Percentiles rank a stretch among this genome's conserved stretches.
Conservation (phyloP, 192 early-diverging fungal genomes). For the Coemansia sp. region DNA sequence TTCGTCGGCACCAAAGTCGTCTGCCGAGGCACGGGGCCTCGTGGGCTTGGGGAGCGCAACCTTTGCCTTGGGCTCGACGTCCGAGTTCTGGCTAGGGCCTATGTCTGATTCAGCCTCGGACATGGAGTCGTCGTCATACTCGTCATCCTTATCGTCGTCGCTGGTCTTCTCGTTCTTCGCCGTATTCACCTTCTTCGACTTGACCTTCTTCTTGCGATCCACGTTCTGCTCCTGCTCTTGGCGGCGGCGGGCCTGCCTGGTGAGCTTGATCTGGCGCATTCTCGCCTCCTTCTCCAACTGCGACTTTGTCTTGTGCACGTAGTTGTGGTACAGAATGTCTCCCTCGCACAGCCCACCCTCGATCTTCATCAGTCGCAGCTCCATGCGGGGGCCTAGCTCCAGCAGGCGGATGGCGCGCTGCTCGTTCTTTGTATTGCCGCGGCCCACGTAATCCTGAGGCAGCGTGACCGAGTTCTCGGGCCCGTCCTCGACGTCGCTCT, state of each 20-base stretch:
- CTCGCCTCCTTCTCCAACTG: slow-evolving; percentile 71
- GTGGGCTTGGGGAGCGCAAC: slow-evolving; percentile 25
- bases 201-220: slow-evolving; percentile 69
- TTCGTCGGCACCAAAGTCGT: slow-evolving; percentile 48
- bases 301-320: slow-evolving; percentile 70
- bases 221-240: slow-evolving; percentile 87
- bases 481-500: slow-evolving; percentile 93
- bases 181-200: slow-evolving; percentile 42
- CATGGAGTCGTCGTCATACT: slow-evolving; percentile 43
- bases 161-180: slow-evolving; percentile 24
- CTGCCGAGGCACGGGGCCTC: slow-evolving; percentile 41
- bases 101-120: slow-evolving; percentile 8
- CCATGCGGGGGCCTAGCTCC: slow-evolving; percentile 93
- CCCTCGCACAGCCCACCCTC: slow-evolving; percentile 88
- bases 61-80: slow-evolving; percentile 37
- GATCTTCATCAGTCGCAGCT: slow-evolving; percentile 85
- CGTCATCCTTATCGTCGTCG: slow-evolving; percentile 40
- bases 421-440: slow-evolving; percentile 73
- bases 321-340: slow-evolving; percentile 90
- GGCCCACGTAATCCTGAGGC: slow-evolving; percentile 79
- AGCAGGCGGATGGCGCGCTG: slow-evolving; percentile 84
- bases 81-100: slow-evolving; percentile 39
- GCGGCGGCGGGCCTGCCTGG: slow-evolving; percentile 71
- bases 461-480: slow-evolving; percentile 85
- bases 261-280: slow-evolving; percentile 62